Conservation (phyloP, 2,329 filamentous ascomycete genomes). For the Hysterium pulicare region DNA sequence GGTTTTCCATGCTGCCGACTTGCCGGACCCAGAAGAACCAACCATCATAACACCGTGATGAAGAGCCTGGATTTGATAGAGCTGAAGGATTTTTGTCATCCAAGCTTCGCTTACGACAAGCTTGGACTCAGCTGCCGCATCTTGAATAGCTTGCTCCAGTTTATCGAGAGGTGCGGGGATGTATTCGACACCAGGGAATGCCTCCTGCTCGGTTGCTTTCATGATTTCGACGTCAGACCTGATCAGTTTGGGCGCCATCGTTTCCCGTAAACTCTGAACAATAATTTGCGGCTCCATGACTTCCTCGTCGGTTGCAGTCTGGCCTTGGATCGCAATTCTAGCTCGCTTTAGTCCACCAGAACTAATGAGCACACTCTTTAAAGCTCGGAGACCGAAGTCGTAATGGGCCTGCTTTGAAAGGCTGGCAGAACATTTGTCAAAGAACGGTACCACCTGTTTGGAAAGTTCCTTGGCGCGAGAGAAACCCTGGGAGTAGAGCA, state of each 20-base stretch:
- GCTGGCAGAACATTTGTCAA: constrained; percentile 77
- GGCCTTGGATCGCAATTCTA: constrained; percentile 60
- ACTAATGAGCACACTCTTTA: constrained; percentile 98
- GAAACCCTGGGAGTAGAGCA: constrained; percentile 99
- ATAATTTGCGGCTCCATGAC: constrained; percentile 94
- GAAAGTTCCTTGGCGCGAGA: constrained; percentile 91
- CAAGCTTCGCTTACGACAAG: constrained; percentile 89
- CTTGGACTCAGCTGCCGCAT: constrained; percentile 79
- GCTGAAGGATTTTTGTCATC: constrained; percentile 95
- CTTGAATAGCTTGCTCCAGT: constrained; percentile 75
- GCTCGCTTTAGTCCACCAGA: constrained; percentile 93
- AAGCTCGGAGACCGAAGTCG: constrained; percentile 93
- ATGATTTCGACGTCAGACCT: constrained; percentile 87
- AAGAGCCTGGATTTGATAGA: constrained; percentile 96
- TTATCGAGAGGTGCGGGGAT: constrained; percentile 80
- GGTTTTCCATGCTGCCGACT: constrained; percentile 92
- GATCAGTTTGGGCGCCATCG: constrained; percentile 95
- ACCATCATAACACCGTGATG: constrained; percentile 99
- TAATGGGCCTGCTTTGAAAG: constrained; percentile 98
- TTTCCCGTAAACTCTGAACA: constrained; percentile 96
- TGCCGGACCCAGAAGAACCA: constrained; percentile 93
- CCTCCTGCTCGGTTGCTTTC: constrained; percentile 74
- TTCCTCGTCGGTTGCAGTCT: constrained; percentile 62
- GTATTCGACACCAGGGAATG: constrained; percentile 92
- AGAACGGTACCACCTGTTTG: constrained; percentile 96